Evolutionary conservation across 2,329 filamentous ascomycete species (phyloP).

Genomic region (Arthroderma sp.): DNA sequence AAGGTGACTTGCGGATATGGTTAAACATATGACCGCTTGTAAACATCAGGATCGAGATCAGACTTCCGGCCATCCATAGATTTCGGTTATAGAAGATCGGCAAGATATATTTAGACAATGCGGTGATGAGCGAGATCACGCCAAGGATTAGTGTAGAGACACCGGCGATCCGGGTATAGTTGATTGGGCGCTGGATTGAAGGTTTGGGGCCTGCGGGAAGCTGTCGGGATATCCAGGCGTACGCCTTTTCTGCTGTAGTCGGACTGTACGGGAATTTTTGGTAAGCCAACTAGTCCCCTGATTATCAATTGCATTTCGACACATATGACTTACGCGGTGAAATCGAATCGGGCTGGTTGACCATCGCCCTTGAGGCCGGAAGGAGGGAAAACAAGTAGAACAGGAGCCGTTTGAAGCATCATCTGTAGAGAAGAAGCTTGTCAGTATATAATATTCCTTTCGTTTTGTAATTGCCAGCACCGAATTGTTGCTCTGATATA

Average conservation of each 20-base stretch:
- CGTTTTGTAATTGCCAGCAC: background rate
- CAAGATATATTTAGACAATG: conserved; percentile 64
- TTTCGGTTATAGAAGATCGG: conserved; percentile 82
- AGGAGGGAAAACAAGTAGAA: conserved; percentile 76
- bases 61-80: conserved; percentile 78
- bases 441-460: background rate
- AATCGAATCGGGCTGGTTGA: conserved; percentile 71
- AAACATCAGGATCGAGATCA: conserved; percentile 83
- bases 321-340: conserved; percentile 53
- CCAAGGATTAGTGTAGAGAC: conserved; percentile 58
- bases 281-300: background rate
- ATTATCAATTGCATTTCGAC: conserved; percentile 2
- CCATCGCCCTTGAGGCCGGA: conserved; percentile 61
- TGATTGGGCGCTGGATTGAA: conserved; percentile 66
- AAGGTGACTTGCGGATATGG: conserved; percentile 90
- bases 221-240: conserved; percentile 65
- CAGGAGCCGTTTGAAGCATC: conserved; percentile 83
- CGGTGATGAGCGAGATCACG: conserved; percentile 51
- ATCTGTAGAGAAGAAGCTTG: conserved; percentile 43
- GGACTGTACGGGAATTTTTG: conserved; percentile 36
- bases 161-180: conserved; percentile 64
- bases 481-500: conserved; percentile 1
- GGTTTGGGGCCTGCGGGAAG: conserved; percentile 69
- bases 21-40: conserved; percentile 99
- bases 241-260: conserved; percentile 62